Base-by-base conservation (phyloP, 331 rosid species). In the Quercus phellos region DNA sequence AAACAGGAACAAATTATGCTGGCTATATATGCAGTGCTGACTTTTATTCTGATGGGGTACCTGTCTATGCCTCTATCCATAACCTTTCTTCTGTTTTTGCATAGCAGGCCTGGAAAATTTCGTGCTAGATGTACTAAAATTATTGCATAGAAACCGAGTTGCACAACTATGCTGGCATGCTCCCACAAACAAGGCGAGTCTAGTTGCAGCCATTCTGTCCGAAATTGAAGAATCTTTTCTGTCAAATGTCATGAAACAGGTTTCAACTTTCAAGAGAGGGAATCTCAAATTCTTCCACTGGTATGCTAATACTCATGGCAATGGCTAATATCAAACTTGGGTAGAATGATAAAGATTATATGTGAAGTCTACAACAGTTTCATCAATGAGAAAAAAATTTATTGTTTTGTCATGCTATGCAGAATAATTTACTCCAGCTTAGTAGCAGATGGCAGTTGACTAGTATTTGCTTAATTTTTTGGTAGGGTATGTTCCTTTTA, bases 131-230 rank as follows among this genome's bases (percentile, higher is more conserved):
- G 89, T 34, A 91, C 56, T 35, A 85, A 64, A 12, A 90, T 64
- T 50, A 86, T 70, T 29, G 82, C 86, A 34, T 80, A 55, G 80
- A 94, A 88, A 2, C 78, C 83, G 29, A 91, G 69, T 73, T 91
- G 96, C 84, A 89, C 80, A 18, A 81, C 88, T 29, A 92, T 60
- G 84, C 78, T 82, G 29, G 91, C 77, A 56, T 85, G 66, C 88
- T 94, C 99, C 83, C 86, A 82, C 72, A 88, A 54, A 84, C 99
- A 94, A 16, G 97, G 88, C 35, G 89, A 86, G 24, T 82, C 75
- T 68, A 86, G 71, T 76, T 84, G 88, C 46, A 68, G 68, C 94
- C 97, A 90, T 83, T 82, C 29, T 56, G 81, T 54, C 82, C 61
- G 56, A 51, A 81, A 75, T 73, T 75, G 66, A 22, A 56, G 66